These are phyloP conservation scores for Fomitopsis betulina DNA, from an alignment of 1,284 basidiomycete species.

Conservation along the genomic window DNA sequence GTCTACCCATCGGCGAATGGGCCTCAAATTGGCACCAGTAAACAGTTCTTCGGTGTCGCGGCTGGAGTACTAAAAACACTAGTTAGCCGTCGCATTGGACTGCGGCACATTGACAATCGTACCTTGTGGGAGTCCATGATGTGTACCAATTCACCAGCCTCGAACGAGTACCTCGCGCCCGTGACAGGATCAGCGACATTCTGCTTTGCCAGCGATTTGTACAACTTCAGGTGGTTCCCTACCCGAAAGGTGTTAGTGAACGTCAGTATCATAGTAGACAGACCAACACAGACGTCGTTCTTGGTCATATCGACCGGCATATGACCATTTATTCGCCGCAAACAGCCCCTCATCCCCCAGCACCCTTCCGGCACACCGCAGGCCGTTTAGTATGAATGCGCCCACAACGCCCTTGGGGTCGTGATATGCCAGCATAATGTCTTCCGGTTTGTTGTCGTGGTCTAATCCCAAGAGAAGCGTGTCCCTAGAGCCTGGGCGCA, in stretches of 20 bases:
- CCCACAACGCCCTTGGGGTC: constrained; percentile 76
- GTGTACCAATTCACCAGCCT: constrained; percentile 73
- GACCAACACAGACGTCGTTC: constrained; percentile 48
- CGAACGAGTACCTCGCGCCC: constrained; percentile 45
- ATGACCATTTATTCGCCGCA: constrained; percentile 74
- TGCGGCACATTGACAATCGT: no score
- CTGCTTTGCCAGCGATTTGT: constrained; percentile 66
- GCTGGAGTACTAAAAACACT: no score
- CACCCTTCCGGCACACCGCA: constrained; percentile 57
- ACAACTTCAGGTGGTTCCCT: constrained; percentile 89
- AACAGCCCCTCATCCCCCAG: constrained; percentile 64
- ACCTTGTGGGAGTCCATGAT: constrained; percentile 69
- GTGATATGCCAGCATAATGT: constrained; percentile 82
- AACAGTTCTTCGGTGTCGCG: no score
- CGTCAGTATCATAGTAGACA: not conserved
- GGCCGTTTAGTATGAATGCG: constrained; percentile 89
- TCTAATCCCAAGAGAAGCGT: constrained; percentile 84
- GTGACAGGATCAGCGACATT: constrained; percentile 48
- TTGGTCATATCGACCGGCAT: constrained; percentile 77
- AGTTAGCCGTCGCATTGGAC: no score
- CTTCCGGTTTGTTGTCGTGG: constrained; percentile 63
- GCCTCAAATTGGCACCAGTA: no score
- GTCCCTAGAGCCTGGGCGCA: constrained; percentile 68
- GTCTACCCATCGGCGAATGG: no score
- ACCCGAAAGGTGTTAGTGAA: not conserved